Percentiles rank a stretch among this genome's conserved stretches.
phyloP scores from a whole-genome alignment of 805 yeast species.

The Saccharomycodes ludwigii region DNA sequence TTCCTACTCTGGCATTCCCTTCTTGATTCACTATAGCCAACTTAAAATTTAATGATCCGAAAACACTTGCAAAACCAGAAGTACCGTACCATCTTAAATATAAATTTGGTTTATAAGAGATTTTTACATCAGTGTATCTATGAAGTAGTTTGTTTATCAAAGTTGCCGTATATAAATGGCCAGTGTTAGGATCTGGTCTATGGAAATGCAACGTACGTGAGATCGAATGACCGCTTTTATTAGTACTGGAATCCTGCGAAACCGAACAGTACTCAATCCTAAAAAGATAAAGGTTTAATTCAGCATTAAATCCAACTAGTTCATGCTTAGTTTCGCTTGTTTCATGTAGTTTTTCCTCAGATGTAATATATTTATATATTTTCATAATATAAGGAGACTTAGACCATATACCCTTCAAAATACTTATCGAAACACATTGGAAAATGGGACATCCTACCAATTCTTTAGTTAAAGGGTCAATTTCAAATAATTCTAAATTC shows the following conservation, averaged over 20 bases:
- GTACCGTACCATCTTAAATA: conserved; percentile 30
- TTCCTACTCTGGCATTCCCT: conserved; percentile 11
- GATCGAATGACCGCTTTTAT: too few species aligned
- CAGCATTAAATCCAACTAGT: too few species aligned
- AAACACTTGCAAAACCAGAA: conserved; percentile 23
- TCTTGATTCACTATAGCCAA: conserved; percentile 24
- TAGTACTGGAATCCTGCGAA: too few species aligned
- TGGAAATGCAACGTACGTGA: not conserved
- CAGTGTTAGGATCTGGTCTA: not conserved
- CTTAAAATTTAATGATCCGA: conserved; percentile 25
- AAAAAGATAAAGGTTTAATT: too few species aligned
- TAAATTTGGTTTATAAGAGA: conserved; percentile 8
- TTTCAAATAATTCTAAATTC: conserved; percentile 11
- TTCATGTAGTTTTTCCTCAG: too few species aligned
- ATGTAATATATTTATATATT: conserved; percentile 21
- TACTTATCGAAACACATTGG: conserved; percentile 20
- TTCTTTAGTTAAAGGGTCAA: conserved; percentile 12
- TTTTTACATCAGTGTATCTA: not conserved
- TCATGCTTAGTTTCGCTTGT: too few species aligned
- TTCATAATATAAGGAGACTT: conserved; percentile 19
- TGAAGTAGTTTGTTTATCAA: not conserved
- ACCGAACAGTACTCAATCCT: too few species aligned
- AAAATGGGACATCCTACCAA: conserved; percentile 25
- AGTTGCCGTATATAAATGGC: not conserved
- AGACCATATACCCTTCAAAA: conserved; percentile 21